Evolutionary conservation across 208 protist genomes (phyloP).

Genomic region (Trypanosoma theileri): DNA sequence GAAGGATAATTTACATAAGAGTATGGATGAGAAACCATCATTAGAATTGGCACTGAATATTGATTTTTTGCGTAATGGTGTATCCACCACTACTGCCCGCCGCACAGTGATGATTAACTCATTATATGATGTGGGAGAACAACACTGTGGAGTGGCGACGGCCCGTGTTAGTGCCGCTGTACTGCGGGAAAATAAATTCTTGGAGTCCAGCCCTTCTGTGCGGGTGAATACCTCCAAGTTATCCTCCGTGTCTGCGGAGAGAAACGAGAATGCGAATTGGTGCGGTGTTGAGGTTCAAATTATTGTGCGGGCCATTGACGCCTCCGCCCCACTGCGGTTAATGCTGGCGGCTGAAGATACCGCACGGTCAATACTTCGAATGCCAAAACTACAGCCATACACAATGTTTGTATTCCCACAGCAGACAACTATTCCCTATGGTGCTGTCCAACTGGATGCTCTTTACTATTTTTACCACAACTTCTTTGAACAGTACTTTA

Average conservation of each 20-base stretch:
- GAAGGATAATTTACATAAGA: background rate
- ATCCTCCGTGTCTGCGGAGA: too few species aligned
- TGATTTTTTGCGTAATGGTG: background rate
- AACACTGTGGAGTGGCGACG: conserved; percentile 24
- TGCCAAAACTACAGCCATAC: conserved; percentile 23
- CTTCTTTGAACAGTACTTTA: conserved; percentile 49
- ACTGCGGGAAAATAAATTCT: background rate
- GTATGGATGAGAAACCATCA: background rate
- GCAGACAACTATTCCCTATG: conserved; percentile 46
- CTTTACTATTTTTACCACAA: conserved; percentile 68
- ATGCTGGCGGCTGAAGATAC: conserved; percentile 42
- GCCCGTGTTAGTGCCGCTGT: conserved; percentile 10
- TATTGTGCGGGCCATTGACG: conserved; percentile 70
- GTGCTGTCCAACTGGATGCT: conserved; percentile 57
- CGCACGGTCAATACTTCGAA: conserved; percentile 38
- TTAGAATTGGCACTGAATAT: conserved; percentile 18
- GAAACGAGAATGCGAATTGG: conserved; percentile 21
- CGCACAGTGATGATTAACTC: conserved; percentile 14
- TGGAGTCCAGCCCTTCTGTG: background rate
- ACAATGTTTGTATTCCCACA: conserved; percentile 30
- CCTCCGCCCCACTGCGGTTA: conserved; percentile 36
- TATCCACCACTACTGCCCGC: background rate
- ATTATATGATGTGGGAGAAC: background rate
- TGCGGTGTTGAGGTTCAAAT: conserved; percentile 40
- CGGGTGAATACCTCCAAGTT: too few species aligned